Evolutionary conservation across 768 basidiomycete species (phyloP), one percentile per base, ranked within the genome.

Genomic region (Leucosporidium yakuticum): DNA sequence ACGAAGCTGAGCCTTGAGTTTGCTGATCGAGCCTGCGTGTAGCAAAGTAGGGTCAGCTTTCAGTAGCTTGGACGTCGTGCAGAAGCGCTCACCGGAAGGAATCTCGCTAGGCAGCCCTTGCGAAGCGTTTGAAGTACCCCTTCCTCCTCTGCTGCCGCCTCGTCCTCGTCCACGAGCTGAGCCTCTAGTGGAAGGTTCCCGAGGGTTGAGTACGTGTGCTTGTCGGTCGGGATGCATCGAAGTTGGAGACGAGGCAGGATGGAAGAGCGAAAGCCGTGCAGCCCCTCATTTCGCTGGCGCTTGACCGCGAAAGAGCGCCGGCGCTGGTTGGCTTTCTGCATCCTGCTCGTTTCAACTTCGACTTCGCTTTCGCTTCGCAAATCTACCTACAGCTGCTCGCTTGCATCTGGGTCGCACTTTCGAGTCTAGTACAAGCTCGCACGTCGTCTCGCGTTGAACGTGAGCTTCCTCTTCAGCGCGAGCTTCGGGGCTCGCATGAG

Each of bases 1-100:
- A 63, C 94, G 81, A 62, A 97, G 79, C 32, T 86, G 81, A 8
- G 91, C 84, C 78, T 96, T 97, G 70, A 95, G 80, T 79, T 91
- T 96, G 73, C 88, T 88, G 9, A 92, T 83, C 49, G 59, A 64
- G 0, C 71, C 71, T 72, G 58, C 17, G 47, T 25, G 49, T 15
- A 4, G 20, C 55, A 44, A 19, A 7, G 7, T 1, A 23, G 21
- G 11, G n/a, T 59, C 23, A 59, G 36, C 55, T 44, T 2, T 5
- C 31, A 15, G 15, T 8, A 34, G 11, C 34, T 20, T 9, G 12
- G 8, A 23, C 2, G 5, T 4, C 0, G 2, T 23, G 12, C 1
- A 17, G 6, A 44, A 25, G 36, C 23, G n/a, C 57, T 9, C n/a
- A 59, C 57, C 57, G 2, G 36, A 23, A 14, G 57, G 57, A n/a